Percentiles rank a stretch among this genome's conserved stretches.
Conservation (phyloP, 306 rosid species). For the Lupinus albus region DNA sequence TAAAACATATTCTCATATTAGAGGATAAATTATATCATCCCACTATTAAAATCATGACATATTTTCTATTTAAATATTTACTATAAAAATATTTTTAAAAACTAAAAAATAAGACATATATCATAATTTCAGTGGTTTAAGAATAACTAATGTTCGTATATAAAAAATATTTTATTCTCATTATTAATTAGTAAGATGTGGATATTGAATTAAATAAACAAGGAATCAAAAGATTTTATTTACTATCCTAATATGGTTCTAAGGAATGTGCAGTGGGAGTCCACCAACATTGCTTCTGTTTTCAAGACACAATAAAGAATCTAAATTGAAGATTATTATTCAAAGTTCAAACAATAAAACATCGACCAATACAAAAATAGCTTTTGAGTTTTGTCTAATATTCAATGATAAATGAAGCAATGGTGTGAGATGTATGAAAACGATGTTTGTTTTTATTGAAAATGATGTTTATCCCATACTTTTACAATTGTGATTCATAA, state of each 20-base stretch:
- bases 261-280: slow-evolving; percentile 29
- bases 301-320: neutral
- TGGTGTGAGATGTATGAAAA: neutral
- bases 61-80: too few relatives aligned
- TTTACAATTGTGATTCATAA: too few relatives aligned
- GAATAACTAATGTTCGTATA: too few relatives aligned
- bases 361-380: neutral
- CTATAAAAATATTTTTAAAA: too few relatives aligned
- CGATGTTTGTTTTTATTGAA: neutral
- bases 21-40: too few relatives aligned
- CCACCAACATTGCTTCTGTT: slow-evolving; percentile 20
- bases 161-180: too few relatives aligned
- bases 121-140: too few relatives aligned
- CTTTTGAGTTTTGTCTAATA: neutral
- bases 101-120: too few relatives aligned
- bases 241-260: slow-evolving; percentile 22
- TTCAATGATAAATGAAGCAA: neutral
- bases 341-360: neutral
- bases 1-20: too few relatives aligned
- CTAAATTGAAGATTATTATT: neutral
- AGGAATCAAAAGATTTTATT: neutral
- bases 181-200: neutral
- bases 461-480: neutral
- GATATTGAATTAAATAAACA: neutral
- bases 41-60: too few relatives aligned